A percentile compares a stretch with the other conserved stretches of the same genome.
These are phyloP conservation scores for Talaromyces piceae DNA, from an alignment of 2,329 filamentous ascomycete genomes.

Conservation along the genomic window DNA sequence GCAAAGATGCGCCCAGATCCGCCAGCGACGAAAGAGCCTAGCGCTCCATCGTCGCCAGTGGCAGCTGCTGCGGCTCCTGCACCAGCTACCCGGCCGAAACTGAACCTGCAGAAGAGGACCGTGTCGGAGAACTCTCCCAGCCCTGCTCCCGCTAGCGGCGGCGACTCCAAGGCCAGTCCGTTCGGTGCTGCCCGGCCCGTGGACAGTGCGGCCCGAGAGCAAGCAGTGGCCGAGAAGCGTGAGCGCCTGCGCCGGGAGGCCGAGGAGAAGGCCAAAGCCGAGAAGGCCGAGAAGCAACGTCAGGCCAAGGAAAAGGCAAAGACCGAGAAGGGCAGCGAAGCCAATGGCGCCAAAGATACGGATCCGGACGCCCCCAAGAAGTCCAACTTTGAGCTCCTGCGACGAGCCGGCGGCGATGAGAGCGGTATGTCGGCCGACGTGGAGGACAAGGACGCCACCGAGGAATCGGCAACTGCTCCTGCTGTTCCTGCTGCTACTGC, in stretches of 20 bases:
- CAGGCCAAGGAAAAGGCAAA: conserved; percentile 34
- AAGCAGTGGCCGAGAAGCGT: conserved; percentile 71
- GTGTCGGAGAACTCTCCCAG: conserved; percentile 63
- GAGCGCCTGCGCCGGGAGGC: conserved; percentile 54
- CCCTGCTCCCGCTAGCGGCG: conserved; percentile 23
- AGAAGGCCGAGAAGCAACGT: conserved; percentile 42
- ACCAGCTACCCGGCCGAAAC: conserved; percentile 62
- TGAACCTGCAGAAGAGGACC: conserved; percentile 87
- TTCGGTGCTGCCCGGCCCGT: conserved; percentile 93
- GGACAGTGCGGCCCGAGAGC: conserved; percentile 83
- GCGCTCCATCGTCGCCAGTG: conserved; percentile 66
- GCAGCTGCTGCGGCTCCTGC: conserved; percentile 49
- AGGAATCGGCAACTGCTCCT: no score
- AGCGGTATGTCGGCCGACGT: conserved; percentile 44
- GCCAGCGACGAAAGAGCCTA: conserved; percentile 55
- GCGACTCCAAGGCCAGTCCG: conserved; percentile 76
- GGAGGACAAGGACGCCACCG: conserved; percentile 40
- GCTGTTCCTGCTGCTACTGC: no score
- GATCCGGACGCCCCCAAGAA: conserved; percentile 32
- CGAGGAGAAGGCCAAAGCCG: conserved; percentile 33
- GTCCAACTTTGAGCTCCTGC: conserved; percentile 50
- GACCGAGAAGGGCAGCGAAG: conserved; percentile 30
- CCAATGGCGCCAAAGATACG: conserved; percentile 36
- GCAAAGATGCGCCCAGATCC: conserved; percentile 83
- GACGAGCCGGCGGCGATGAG: conserved; percentile 42